A percentile compares a stretch with the other conserved stretches of the same genome.
Conservation (phyloP, 495 filamentous ascomycete species). For the Annulohypoxylon stygium region DNA sequence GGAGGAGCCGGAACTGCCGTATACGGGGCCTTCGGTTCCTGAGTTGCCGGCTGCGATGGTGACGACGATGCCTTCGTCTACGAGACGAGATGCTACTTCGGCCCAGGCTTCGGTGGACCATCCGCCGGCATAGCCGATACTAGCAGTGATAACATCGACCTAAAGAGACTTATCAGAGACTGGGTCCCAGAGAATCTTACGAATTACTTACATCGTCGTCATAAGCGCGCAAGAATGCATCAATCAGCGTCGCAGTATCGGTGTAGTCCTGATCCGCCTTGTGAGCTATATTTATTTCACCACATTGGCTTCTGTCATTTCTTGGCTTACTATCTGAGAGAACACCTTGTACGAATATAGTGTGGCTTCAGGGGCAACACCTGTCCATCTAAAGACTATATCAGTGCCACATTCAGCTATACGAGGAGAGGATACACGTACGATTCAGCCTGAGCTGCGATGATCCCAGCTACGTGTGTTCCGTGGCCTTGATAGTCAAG, state of each 20-base stretch:
- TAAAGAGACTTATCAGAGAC: slow-evolving; percentile 6
- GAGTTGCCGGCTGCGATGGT: slow-evolving; percentile 59
- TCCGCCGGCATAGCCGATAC: slow-evolving; percentile 53
- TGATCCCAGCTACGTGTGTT: slow-evolving; percentile 59
- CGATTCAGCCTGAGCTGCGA: slow-evolving; percentile 55
- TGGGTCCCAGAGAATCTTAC: not conserved
- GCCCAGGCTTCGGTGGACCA: slow-evolving; percentile 56
- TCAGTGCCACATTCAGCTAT: not conserved
- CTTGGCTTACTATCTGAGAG: slow-evolving; percentile 32
- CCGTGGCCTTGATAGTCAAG: slow-evolving; percentile 57
- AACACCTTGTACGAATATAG: slow-evolving; percentile 60
- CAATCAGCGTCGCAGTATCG: slow-evolving; percentile 53
- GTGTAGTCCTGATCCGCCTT: too few species aligned
- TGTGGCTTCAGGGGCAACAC: slow-evolving; percentile 62
- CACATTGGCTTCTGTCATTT: too few species aligned
- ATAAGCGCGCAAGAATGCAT: slow-evolving; percentile 57
- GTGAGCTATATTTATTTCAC: too few species aligned
- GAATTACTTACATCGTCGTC: slow-evolving; percentile 52
- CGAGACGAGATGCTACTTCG: slow-evolving; percentile 53
- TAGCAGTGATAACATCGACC: slow-evolving; percentile 59
- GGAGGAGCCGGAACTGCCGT: slow-evolving; percentile 43
- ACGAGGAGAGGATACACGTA: not conserved
- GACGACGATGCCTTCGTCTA: slow-evolving; percentile 55
- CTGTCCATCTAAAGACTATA: slow-evolving; percentile 51
- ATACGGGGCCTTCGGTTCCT: slow-evolving; percentile 55